phyloP scores from a whole-genome alignment of 2,329 filamentous ascomycete genomes.

The Neodidymelliopsis sp. region DNA sequence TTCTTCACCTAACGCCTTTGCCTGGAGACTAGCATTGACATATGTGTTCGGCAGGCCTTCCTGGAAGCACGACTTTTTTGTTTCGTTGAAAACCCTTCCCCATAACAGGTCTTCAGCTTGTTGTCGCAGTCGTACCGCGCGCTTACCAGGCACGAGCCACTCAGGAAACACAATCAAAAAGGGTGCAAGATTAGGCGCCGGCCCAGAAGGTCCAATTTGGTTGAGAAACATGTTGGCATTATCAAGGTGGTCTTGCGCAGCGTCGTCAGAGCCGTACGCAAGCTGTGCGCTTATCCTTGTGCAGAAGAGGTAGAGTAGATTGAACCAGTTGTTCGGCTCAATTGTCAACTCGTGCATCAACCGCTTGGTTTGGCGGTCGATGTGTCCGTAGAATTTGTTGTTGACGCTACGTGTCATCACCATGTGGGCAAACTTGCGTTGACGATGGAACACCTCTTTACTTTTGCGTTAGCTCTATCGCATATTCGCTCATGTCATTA shows the following conservation, averaged over 20 bases:
- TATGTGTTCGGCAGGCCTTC: background rate
- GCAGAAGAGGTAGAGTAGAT: constrained; percentile 6
- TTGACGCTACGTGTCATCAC: constrained; percentile 1
- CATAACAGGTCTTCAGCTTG: constrained; percentile 7
- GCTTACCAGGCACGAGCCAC: constrained; percentile 9
- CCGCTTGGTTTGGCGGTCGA: constrained; percentile 1
- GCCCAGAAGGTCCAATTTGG: constrained; percentile 11
- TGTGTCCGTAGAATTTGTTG: constrained; percentile 4
- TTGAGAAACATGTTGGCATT: constrained; percentile 8
- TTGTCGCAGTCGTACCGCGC: constrained; percentile 3
- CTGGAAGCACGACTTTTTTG: background rate
- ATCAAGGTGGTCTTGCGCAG: background rate
- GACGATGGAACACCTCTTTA: constrained; percentile 7
- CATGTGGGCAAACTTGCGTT: constrained; percentile 8
- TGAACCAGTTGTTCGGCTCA: background rate
- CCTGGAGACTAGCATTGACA: background rate
- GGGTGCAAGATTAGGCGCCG: background rate
- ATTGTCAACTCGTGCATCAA: background rate
- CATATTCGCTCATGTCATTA: too few species aligned
- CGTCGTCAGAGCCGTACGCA: background rate
- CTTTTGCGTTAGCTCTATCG: too few species aligned
- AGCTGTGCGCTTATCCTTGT: constrained; percentile 8
- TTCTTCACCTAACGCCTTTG: background rate
- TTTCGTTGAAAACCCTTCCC: background rate
- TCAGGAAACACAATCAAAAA: constrained; percentile 5